Evolutionary conservation across 1,284 basidiomycete species (phyloP), one percentile per base, ranked within the genome.

Genomic region (Pascua sp.): DNA sequence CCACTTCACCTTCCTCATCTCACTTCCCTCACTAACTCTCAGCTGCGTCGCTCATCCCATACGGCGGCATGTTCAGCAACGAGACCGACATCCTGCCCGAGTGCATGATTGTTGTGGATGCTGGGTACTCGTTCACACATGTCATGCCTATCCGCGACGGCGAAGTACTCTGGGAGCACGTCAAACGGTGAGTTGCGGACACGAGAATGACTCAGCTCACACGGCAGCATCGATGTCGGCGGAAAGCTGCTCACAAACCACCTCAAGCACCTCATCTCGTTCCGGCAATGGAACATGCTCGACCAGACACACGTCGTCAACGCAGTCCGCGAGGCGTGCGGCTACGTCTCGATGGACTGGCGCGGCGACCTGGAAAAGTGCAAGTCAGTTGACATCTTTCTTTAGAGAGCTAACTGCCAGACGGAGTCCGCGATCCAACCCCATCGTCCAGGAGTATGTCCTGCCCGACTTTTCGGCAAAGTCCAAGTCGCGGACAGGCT

Each of bases 251-350:
- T 98, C 55, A 97, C 94, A 32, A 97, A 96, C 77, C 89, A 95
- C 53, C 82, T 98, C 40, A 96, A 97, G 70, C 90, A 94, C 71
- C 82, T 93, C 49, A 85, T 95, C 11, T 95, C 91, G 11, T 97
- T 91, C 75, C 86, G 91, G 38, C 94, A 98, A 70, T 95, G 91
- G 89, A 92, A 97, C 75, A 91, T 97, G 89, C 92, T 93, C 85
- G 92, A 97, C 71, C 89, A 63, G 77, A 92, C 90, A 1, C 85
- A 88, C 75, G 87, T 97, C 67, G 88, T 96, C 78, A 92, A 93
- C 77, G 84, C 89, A 62, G 87, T 93, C 67, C 93, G 95, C 73
- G 90, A 86, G 71, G 77, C 82, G 12, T 93, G 90, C 71, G 91
- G 90, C 74, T 97, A 89, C 75, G 88, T 96, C 52, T 86, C 88